These are phyloP conservation scores for Hypoxylon sp. DNA, from an alignment of 2,329 filamentous ascomycete genomes.

Conservation along the genomic window DNA sequence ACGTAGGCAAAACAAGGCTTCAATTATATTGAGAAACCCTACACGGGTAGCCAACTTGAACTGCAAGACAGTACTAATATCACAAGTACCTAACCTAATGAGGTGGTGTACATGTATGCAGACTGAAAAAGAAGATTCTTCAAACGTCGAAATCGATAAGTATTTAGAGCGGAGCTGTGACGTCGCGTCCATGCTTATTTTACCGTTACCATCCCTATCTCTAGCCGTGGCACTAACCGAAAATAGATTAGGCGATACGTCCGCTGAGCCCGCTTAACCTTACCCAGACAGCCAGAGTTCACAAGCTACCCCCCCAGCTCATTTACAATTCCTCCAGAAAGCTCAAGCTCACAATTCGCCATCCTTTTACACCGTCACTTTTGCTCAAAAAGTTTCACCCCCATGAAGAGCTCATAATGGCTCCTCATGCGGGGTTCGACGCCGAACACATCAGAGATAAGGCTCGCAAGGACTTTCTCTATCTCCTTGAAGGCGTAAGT, in stretches of 20 bases:
- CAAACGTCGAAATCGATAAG: slow-evolving; percentile 32
- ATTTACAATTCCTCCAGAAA: slow-evolving; percentile 24
- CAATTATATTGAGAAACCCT: neutral
- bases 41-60: neutral
- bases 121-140: neutral
- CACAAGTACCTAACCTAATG: too few relatives aligned
- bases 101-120: too few relatives aligned
- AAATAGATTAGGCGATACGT: slow-evolving; percentile 36
- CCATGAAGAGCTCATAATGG: slow-evolving; percentile 74
- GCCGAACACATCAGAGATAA: slow-evolving; percentile 83
- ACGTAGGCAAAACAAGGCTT: neutral
- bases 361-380: slow-evolving; percentile 23
- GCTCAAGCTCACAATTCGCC: slow-evolving; percentile 28
- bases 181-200: slow-evolving; percentile 28
- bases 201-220: neutral
- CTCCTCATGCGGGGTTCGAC: slow-evolving; percentile 79
- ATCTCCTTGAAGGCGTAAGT: slow-evolving; percentile 95
- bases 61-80: neutral
- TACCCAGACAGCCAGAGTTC: slow-evolving; percentile 21
- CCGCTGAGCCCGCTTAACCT: slow-evolving; percentile 29
- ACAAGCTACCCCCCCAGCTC: slow-evolving; percentile 34
- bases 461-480: slow-evolving; percentile 89
- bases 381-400: slow-evolving; percentile 47
- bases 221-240: slow-evolving; percentile 16
- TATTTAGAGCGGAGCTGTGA: slow-evolving; percentile 36